Percentiles rank a stretch among this genome's conserved stretches.
phyloP scores from a whole-genome alignment of 441 rosid species.

The Populus tomentosa region DNA sequence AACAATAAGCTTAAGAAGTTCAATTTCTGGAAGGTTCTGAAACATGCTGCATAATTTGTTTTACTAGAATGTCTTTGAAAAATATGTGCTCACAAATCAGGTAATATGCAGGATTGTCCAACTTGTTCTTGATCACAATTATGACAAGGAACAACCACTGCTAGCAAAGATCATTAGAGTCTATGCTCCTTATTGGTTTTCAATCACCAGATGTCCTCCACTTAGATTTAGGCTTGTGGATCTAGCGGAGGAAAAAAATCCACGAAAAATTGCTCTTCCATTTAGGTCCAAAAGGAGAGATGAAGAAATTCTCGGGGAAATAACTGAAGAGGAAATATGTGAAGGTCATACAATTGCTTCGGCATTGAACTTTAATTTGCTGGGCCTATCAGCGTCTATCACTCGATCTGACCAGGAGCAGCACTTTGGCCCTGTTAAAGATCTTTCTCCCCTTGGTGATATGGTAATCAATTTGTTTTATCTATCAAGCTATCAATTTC shows the following conservation, averaged over 20 bases:
- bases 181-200: conserved; percentile 94
- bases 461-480: conserved; percentile 48
- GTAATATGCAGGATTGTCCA: conserved; percentile 67
- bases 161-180: conserved; percentile 69
- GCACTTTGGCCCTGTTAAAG: conserved; percentile 68
- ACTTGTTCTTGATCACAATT: conserved; percentile 83
- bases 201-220: conserved; percentile 82
- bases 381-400: conserved; percentile 74
- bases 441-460: conserved; percentile 92
- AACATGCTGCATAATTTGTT: conserved; percentile 16
- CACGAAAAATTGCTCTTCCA: conserved; percentile 48
- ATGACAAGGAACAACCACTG: conserved; percentile 51
- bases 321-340: conserved; percentile 77
- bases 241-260: conserved; percentile 47
- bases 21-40: conserved; percentile 82
- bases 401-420: conserved; percentile 42
- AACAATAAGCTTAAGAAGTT: conserved; percentile 77
- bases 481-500: conserved; percentile 17
- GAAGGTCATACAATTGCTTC: conserved; percentile 95
- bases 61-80: conserved; percentile 12
- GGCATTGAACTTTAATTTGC: conserved; percentile 68
- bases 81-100: conserved; percentile 25
- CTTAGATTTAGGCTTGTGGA: conserved; percentile 68
- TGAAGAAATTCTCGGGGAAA: conserved; percentile 49
- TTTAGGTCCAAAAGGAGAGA: conserved; percentile 48